These are phyloP conservation scores for Stramenopiles sp. DNA, from an alignment of 352 stramenopile species.

Conservation along the genomic window DNA sequence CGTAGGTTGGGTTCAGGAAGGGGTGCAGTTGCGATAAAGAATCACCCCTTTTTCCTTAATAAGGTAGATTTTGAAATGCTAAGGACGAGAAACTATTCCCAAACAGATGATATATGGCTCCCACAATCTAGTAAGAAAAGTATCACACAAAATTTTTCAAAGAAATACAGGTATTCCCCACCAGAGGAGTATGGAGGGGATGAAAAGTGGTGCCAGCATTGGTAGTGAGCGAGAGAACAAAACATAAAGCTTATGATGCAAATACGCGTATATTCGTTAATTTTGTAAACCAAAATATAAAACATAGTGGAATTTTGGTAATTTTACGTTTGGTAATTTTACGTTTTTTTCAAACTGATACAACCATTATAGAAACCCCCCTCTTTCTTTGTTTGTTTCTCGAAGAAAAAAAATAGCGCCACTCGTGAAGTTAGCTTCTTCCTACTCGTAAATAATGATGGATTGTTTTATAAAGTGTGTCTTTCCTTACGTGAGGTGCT, in stretches of 20 bases:
- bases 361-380: too few relatives aligned
- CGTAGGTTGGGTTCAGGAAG: neutral
- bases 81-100: neutral
- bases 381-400: too few relatives aligned
- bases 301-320: too few relatives aligned
- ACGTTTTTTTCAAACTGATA: too few relatives aligned
- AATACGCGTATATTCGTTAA: neutral
- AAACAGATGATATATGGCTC: neutral
- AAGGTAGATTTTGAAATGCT: neutral
- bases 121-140: neutral
- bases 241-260: too few relatives aligned
- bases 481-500: neutral
- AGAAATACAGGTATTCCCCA: neutral
- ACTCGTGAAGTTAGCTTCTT: too few relatives aligned
- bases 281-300: neutral
- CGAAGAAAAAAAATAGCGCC: too few relatives aligned
- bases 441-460: neutral
- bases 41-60: neutral
- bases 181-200: slow-evolving; percentile 2
- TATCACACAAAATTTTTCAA: neutral
- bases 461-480: neutral
- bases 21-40: neutral
- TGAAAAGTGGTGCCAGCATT: neutral
- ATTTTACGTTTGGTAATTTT: too few relatives aligned
- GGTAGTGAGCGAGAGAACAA: neutral